These are phyloP conservation scores for Paratinospora sagittata DNA, from an alignment of 164 flowering plant species.

Conservation along the genomic window DNA sequence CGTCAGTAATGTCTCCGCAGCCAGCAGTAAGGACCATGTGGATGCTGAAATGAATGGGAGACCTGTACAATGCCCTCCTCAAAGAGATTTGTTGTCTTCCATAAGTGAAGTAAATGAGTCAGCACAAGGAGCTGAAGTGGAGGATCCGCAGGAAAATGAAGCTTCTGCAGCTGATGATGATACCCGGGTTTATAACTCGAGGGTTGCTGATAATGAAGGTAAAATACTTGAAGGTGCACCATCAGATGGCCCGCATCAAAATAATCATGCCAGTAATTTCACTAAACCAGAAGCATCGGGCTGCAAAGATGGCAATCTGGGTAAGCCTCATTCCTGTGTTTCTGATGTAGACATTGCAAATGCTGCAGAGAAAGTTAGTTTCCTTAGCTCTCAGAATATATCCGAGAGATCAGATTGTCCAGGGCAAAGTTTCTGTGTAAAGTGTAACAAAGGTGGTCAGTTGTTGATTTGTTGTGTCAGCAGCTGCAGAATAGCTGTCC, in stretches of 20 bases:
- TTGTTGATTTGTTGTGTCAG: conserved; percentile 41
- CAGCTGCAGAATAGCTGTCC: conserved; percentile 47
- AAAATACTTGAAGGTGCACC: conserved; percentile 8
- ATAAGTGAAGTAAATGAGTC: conserved; percentile 6
- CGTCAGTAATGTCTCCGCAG: not conserved
- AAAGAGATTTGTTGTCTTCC: conserved; percentile 1
- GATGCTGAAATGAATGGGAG: not conserved
- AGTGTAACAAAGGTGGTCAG: conserved; percentile 51
- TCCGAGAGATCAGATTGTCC: conserved; percentile 24
- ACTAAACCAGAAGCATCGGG: conserved; percentile 21
- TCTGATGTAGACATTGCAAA: conserved; percentile 24
- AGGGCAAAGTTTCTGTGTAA: conserved; percentile 41
- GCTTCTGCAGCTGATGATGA: conserved; percentile 10
- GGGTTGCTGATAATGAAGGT: not conserved
- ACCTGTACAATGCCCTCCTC: conserved; percentile 13
- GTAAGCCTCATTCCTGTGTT: conserved; percentile 3
- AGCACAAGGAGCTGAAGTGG: conserved; percentile 13
- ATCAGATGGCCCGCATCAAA: conserved; percentile 8
- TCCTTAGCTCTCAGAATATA: conserved; percentile 35
- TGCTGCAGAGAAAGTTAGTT: conserved; percentile 23
- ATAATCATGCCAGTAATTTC: not conserved
- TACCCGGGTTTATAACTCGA: conserved; percentile 7
- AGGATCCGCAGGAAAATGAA: conserved; percentile 10
- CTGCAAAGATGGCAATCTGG: conserved; percentile 22
- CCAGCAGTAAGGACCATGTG: conserved; percentile 14